A percentile compares a stretch with the other conserved stretches of the same genome.
These are phyloP conservation scores for Parascedosporium putredinis DNA, from an alignment of 2,329 filamentous ascomycete genomes.

Conservation along the genomic window DNA sequence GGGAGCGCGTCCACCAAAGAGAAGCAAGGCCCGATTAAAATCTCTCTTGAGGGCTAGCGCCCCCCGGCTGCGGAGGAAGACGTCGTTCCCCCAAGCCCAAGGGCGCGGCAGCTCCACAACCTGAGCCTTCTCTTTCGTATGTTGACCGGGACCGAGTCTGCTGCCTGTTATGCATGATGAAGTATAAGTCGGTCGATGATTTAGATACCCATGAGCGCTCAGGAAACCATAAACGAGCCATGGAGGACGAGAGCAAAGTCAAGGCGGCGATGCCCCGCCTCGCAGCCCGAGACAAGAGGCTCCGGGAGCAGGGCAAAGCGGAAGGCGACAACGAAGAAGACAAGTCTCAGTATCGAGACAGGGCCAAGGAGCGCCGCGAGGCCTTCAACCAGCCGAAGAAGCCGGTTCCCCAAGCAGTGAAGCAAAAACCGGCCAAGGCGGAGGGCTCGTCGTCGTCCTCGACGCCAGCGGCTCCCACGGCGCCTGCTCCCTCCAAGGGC, in stretches of 20 bases:
- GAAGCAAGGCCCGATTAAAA: conserved; percentile 17
- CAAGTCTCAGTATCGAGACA: conserved; percentile 46
- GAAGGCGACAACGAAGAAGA: conserved; percentile 16
- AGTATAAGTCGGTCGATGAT: conserved; percentile 33
- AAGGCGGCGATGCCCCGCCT: conserved; percentile 37
- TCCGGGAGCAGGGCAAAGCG: conserved; percentile 18
- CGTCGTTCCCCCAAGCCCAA: conserved; percentile 5
- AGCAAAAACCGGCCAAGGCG: conserved; percentile 19
- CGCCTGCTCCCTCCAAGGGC: conserved; percentile 45
- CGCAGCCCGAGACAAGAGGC: conserved; percentile 27
- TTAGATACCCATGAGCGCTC: conserved; percentile 32
- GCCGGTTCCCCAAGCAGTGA: conserved; percentile 24
- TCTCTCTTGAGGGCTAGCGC: conserved; percentile 18
- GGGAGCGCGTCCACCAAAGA: conserved; percentile 6
- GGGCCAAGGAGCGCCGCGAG: conserved; percentile 55
- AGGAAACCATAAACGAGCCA: conserved; percentile 30
- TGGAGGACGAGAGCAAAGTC: conserved; percentile 28
- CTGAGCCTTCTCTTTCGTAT: conserved; percentile 33
- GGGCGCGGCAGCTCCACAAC: neutral
- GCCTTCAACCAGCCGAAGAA: conserved; percentile 52
- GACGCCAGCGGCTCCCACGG: conserved; percentile 16
- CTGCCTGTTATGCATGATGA: conserved; percentile 36
- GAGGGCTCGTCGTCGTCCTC: conserved; percentile 20
- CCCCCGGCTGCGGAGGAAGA: too few species aligned
- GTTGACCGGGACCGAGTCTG: conserved; percentile 42